Base-by-base conservation (phyloP, 1,284 basidiomycete genomes). In the Fistulina hepatica region DNA sequence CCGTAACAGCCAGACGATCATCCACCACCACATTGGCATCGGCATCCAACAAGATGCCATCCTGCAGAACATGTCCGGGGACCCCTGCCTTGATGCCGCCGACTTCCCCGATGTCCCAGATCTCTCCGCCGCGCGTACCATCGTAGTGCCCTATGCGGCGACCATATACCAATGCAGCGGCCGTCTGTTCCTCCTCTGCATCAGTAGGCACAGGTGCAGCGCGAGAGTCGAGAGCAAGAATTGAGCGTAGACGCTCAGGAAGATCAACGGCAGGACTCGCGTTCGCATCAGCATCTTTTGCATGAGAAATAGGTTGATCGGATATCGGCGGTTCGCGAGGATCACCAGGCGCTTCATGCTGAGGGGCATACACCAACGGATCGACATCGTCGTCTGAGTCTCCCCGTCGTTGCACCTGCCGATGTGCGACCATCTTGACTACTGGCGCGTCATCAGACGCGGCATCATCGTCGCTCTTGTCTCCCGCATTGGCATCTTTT, bases 61-160 rank as follows among this genome's bases (percentile, higher is more conserved):
- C 42, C 32, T 25, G 21, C 13, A 22, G n/a, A n/a, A 16, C 28
- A 15, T 44, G 46, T 40, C 41, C 40, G 33, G n/a, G n/a, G n/a
- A n/a, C n/a, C n/a, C n/a, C n/a, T n/a, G n/a, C 28, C 28, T 19
- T 19, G 9, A 19, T n/a, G 15, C 28, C 61, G 37, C 65, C 59
- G 39, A 60, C 63, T 56, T 85, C 81, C n/a, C 82, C 82, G 34
- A 73, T 71, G 46, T 73, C 75, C 81, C 82, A 84, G 39, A 85
- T 72, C 44, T 81, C 73, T 5, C 78, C 80, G 10, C 81, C 79
- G 48, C 65, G 73, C 33, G 52, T 57, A 13, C 73, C 61, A 46
- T 83, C 68, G 50, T 80, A 80, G 50, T 72, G 65, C 27, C 56
- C 59, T 41, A 63, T 57, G 34, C 75, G 64, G 34, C 65, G 56